A percentile compares a stretch with the other conserved stretches of the same genome.
Conservation (phyloP, 179 eudicot genomes). For the Beta macrorhiza region DNA sequence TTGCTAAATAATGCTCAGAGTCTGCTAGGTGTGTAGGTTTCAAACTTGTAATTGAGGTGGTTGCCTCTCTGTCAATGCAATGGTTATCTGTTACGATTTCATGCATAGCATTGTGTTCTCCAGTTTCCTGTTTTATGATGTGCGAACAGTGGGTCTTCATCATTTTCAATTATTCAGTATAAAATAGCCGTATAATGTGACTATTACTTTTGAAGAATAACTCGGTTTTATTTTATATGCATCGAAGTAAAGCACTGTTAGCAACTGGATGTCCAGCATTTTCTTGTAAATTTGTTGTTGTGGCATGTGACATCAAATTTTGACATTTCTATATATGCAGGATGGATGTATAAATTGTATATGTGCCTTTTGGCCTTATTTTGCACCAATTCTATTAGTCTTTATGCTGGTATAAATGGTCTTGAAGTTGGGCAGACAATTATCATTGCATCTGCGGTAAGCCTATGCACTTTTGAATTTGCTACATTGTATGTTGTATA, state of each 20-base stretch:
- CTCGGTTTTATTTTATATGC: neutral
- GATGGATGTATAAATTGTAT: conserved; percentile 82
- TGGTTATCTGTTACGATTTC: neutral
- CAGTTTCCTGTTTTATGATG: neutral
- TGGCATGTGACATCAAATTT: conserved; percentile 11
- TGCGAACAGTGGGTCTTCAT: neutral
- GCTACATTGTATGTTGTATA: conserved; percentile 8
- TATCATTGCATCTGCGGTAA: conserved; percentile 83
- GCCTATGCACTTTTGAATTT: conserved; percentile 25
- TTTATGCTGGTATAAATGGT: conserved; percentile 96
- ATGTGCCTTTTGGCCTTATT: conserved; percentile 92
- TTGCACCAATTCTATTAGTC: conserved; percentile 93
- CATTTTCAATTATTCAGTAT: neutral
- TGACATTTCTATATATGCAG: conserved; percentile 37
- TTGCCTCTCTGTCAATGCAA: neutral
- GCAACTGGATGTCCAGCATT: neutral
- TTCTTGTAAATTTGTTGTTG: conserved; percentile 5
- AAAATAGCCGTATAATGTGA: neutral
- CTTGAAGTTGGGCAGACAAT: conserved; percentile 98
- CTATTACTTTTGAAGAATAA: neutral
- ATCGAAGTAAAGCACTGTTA: no score
- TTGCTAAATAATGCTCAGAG: neutral
- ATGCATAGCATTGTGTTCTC: neutral
- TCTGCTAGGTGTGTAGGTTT: neutral
- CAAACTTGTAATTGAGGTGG: neutral